These are phyloP conservation scores for Claviceps quebecensis DNA, from an alignment of 2,329 filamentous ascomycete genomes.

Conservation along the genomic window DNA sequence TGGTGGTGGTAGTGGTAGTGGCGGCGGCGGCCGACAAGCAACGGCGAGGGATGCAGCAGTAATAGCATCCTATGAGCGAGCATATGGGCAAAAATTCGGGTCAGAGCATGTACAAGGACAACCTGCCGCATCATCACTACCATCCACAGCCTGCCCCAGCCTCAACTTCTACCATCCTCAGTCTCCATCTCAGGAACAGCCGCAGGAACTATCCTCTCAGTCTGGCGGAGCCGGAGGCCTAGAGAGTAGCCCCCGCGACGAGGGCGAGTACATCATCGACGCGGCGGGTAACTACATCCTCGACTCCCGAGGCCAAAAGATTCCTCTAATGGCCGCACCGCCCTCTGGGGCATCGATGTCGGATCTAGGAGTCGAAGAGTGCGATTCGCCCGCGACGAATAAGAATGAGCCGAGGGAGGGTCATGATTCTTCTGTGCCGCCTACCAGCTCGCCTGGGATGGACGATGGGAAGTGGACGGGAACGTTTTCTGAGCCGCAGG, in stretches of 20 bases:
- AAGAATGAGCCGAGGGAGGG: constrained; percentile 24
- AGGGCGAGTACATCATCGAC: constrained; percentile 59
- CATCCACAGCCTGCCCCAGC: constrained; percentile 15
- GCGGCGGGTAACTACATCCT: constrained; percentile 44
- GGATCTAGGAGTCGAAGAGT: constrained; percentile 42
- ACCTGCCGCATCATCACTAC: constrained; percentile 16
- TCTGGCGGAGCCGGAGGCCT: constrained; percentile 23
- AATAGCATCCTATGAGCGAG: constrained; percentile 12
- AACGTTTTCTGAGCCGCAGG: constrained; percentile 30
- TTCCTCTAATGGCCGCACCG: constrained; percentile 33
- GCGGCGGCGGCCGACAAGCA: constrained; percentile 41
- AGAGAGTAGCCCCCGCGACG: constrained; percentile 52
- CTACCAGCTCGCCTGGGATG: constrained; percentile 9
- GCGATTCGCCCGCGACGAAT: constrained; percentile 39
- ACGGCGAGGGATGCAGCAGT: constrained; percentile 25
- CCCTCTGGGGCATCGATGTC: constrained; percentile 31
- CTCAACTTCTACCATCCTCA: constrained; percentile 11
- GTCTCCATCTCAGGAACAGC: constrained; percentile 8
- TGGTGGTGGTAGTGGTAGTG: constrained; percentile 39
- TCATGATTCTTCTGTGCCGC: constrained; percentile 14
- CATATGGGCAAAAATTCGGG: constrained; percentile 19
- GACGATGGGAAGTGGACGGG: constrained; percentile 26
- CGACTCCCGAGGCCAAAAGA: constrained; percentile 46
- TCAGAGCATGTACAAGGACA: constrained; percentile 27
- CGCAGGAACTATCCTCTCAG: background rate